Percentiles rank a stretch among this genome's conserved stretches.
These are phyloP conservation scores for Xylariomycetidae sp. DNA, from an alignment of 2,329 filamentous ascomycete species.

Conservation along the genomic window DNA sequence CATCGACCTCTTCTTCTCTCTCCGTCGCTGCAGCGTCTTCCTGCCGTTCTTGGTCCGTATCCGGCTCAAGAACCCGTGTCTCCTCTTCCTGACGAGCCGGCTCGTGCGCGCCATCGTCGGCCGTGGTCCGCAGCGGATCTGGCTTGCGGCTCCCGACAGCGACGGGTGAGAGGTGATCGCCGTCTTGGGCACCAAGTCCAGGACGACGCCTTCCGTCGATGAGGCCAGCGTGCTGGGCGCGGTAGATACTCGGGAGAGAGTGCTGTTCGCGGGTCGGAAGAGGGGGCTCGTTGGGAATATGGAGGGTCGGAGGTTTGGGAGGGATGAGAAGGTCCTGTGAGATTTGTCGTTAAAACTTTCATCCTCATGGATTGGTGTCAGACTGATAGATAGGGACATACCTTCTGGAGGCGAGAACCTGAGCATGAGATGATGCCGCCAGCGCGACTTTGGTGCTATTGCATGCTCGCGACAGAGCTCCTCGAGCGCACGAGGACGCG, in stretches of 20 bases:
- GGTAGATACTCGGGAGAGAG: slow-evolving; percentile 20
- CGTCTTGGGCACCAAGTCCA: slow-evolving; percentile 41
- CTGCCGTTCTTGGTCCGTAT: slow-evolving; percentile 46
- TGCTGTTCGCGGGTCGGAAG: slow-evolving; percentile 23
- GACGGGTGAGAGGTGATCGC: slow-evolving; percentile 50
- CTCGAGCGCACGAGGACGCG: slow-evolving; percentile 7
- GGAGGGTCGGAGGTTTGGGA: slow-evolving; percentile 47
- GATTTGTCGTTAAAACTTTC: no score
- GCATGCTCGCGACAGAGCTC: slow-evolving; percentile 8
- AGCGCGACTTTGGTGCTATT: slow-evolving; percentile 5
- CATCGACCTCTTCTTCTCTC: slow-evolving; percentile 46
- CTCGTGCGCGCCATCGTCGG: slow-evolving; percentile 53
- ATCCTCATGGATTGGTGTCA: no score
- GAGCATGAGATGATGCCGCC: no score
- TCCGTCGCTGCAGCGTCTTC: slow-evolving; percentile 48
- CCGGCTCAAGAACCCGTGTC: slow-evolving; percentile 53
- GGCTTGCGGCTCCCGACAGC: slow-evolving; percentile 36
- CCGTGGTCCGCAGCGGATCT: slow-evolving; percentile 55
- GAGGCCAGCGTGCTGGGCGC: slow-evolving; percentile 12
- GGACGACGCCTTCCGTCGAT: slow-evolving; percentile 13
- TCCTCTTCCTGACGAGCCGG: slow-evolving; percentile 54
- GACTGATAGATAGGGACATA: no score
- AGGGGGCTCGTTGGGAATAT: slow-evolving; percentile 26
- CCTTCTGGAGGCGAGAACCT: slow-evolving; percentile 8
- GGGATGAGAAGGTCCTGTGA: slow-evolving; percentile 42